Conservation (phyloP, 179 eudicot genomes). For the Actinidia polygama region DNA sequence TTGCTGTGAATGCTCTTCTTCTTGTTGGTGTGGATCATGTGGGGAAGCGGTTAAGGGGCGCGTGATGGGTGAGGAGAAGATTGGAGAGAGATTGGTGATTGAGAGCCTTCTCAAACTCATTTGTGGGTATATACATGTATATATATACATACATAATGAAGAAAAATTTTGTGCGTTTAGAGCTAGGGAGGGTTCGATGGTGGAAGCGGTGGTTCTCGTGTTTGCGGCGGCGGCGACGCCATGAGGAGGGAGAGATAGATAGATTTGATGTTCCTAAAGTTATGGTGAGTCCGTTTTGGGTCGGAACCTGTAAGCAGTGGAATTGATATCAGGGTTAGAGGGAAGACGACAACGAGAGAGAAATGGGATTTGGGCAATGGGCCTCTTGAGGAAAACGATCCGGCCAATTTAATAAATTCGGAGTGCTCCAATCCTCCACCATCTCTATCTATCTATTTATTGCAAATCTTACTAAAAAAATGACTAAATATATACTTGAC, state of each 20-base stretch:
- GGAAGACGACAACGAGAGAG: neutral
- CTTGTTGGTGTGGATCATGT: neutral
- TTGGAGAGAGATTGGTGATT: slow-evolving; percentile 17
- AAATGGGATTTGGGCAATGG: neutral
- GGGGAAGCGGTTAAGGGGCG: slow-evolving; percentile 12
- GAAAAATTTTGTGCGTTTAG: neutral
- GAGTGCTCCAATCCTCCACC: neutral
- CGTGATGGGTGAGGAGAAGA: slow-evolving; percentile 6
- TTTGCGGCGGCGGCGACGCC: slow-evolving; percentile 1
- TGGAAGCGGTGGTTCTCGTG: neutral
- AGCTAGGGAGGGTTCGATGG: slow-evolving; percentile 24
- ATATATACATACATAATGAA: neutral
- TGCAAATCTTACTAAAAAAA: no score
- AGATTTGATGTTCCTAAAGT: neutral
- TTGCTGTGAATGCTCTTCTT: neutral
- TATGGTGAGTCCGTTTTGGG: neutral
- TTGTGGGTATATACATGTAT: neutral
- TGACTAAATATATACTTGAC: no score
- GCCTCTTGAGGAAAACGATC: neutral
- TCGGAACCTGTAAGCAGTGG: neutral
- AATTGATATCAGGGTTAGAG: neutral
- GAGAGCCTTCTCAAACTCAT: slow-evolving; percentile 30
- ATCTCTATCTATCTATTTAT: no score
- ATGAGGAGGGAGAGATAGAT: neutral
- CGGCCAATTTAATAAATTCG: no score